phyloP scores from a whole-genome alignment of 2,329 filamentous ascomycete species.

The Fusarium nematophilum region DNA sequence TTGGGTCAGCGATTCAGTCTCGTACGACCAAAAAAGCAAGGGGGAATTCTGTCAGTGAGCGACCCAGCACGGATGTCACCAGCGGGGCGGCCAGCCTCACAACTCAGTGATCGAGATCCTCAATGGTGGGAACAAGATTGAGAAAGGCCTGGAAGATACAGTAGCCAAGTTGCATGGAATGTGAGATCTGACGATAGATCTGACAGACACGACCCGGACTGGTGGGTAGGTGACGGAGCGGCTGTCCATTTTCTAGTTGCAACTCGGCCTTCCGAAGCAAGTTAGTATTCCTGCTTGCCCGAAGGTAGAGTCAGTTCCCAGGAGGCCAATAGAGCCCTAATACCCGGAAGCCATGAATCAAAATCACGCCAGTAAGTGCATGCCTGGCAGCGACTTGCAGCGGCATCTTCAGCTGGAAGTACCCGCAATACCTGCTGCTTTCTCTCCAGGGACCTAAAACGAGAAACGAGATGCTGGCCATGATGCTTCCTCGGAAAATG shows the following conservation, averaged over 20 bases:
- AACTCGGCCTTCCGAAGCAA: too few species aligned
- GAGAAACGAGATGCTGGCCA: constrained; percentile 7
- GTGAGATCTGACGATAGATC: constrained; percentile 39
- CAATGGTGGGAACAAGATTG: constrained; percentile 16
- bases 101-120: constrained; percentile 10
- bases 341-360: too few species aligned
- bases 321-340: too few species aligned
- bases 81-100: constrained; percentile 26
- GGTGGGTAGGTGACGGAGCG: too few species aligned
- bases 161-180: constrained; percentile 17
- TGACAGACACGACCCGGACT: not conserved
- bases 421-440: too few species aligned
- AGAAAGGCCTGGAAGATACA: constrained; percentile 23
- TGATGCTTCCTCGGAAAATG: not conserved
- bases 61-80: constrained; percentile 19
- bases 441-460: not conserved
- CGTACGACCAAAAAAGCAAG: constrained; percentile 40
- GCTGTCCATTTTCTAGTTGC: too few species aligned
- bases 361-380: too few species aligned
- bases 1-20: constrained; percentile 23
- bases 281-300: too few species aligned
- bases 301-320: too few species aligned
- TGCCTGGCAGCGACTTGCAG: too few species aligned
- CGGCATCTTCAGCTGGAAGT: too few species aligned
- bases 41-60: constrained; percentile 23